phyloP scores from a whole-genome alignment of 1,284 basidiomycete species.

The Ganoderma lucidum region DNA sequence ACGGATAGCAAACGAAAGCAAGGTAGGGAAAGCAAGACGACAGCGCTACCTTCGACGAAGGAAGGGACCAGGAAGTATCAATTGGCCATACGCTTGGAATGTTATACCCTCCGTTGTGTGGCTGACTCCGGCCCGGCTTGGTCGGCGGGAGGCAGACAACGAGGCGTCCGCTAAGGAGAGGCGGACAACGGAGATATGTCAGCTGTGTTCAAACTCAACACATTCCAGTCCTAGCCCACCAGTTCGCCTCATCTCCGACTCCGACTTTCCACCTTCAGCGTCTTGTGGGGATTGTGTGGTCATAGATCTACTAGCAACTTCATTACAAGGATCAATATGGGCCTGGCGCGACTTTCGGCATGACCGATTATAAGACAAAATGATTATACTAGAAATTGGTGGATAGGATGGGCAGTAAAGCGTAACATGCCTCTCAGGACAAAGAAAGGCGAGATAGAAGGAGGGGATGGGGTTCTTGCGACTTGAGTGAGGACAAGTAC shows the following conservation, averaged over 20 bases:
- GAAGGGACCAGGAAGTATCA: neutral
- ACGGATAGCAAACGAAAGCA: neutral
- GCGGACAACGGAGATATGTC: neutral
- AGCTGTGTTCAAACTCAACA: neutral
- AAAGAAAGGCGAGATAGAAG: neutral
- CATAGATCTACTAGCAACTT: neutral
- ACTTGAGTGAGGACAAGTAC: no score
- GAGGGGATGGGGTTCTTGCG: no score
- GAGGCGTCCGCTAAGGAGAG: neutral
- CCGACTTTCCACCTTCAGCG: neutral
- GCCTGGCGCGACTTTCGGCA: neutral
- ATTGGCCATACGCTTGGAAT: neutral
- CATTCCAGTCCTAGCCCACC: neutral
- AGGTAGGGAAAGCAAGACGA: neutral
- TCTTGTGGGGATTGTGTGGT: no score
- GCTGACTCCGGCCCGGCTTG: neutral
- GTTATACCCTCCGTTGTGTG: neutral
- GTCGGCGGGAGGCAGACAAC: neutral
- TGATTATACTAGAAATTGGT: neutral
- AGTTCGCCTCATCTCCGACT: neutral
- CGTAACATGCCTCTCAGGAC: neutral
- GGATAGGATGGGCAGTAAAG: neutral
- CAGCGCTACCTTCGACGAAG: neutral
- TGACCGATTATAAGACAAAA: neutral
- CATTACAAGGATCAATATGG: neutral